Percentiles rank a stretch among this genome's conserved stretches.
Conservation (phyloP, 352 stramenopile species). For the Globisporangium viniferum region DNA sequence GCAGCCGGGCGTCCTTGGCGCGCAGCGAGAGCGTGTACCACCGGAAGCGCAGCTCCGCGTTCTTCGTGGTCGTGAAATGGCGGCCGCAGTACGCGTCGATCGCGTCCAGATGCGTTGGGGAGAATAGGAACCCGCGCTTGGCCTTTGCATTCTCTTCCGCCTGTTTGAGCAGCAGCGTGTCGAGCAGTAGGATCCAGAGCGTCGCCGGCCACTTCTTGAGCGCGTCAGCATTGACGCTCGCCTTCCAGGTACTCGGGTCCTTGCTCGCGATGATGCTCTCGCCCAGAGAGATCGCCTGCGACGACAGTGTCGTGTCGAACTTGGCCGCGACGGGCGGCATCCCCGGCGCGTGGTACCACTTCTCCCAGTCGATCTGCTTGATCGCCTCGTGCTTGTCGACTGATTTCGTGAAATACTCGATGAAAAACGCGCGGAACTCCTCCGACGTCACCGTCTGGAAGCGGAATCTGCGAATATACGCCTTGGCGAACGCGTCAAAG, state of each 20-base stretch:
- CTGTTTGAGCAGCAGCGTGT: slow-evolving; percentile 38
- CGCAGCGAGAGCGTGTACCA: slow-evolving; percentile 66
- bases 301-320: slow-evolving; percentile 86
- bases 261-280: slow-evolving; percentile 33
- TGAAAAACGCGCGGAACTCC: slow-evolving; percentile 75
- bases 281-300: slow-evolving; percentile 37
- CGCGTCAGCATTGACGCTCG: neutral
- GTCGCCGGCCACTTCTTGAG: slow-evolving; percentile 39
- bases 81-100: slow-evolving; percentile 51
- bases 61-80: slow-evolving; percentile 47
- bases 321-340: slow-evolving; percentile 86
- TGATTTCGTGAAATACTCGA: slow-evolving; percentile 63
- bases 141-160: neutral
- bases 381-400: slow-evolving; percentile 35
- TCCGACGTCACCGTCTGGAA: slow-evolving; percentile 85
- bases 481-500: slow-evolving; percentile 87
- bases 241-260: slow-evolving; percentile 28
- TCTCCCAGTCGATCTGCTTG: slow-evolving; percentile 91
- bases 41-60: slow-evolving; percentile 69
- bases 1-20: slow-evolving; percentile 36
- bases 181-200: slow-evolving; percentile 57
- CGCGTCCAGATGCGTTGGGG: slow-evolving; percentile 35
- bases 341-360: slow-evolving; percentile 88
- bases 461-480: slow-evolving; percentile 89
- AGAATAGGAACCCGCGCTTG: neutral